Evolutionary conservation across 768 basidiomycete genomes (phyloP).

Genomic region (Lepiota brunneoincarnata): DNA sequence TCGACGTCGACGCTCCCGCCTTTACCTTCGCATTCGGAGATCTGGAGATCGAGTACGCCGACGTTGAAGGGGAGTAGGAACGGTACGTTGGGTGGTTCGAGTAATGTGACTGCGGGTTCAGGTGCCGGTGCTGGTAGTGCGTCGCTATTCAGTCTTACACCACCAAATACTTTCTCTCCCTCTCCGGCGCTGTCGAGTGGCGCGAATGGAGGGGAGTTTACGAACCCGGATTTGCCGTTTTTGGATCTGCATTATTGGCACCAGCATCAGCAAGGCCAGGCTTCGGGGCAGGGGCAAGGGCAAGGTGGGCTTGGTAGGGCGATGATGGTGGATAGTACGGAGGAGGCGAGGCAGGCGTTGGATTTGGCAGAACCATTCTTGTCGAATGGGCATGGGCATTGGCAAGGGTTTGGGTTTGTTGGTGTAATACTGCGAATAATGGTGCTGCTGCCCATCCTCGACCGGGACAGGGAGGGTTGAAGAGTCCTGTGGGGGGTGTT

Average conservation of each 20-base stretch:
- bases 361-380: slow-evolving; percentile 27
- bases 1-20: slow-evolving; percentile 10
- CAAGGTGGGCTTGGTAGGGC: slow-evolving; percentile 5
- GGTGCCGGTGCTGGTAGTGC: not conserved
- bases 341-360: slow-evolving; percentile 27
- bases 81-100: not conserved
- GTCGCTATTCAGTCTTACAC: not conserved
- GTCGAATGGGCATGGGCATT: slow-evolving; percentile 2
- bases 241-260: slow-evolving; percentile 62
- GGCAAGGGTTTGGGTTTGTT: slow-evolving; percentile 3
- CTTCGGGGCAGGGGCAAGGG: slow-evolving; percentile 1
- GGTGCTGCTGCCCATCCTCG: not conserved
- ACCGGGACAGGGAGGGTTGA: not conserved
- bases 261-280: not conserved
- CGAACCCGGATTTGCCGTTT: slow-evolving; percentile 52
- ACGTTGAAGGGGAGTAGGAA: not conserved
- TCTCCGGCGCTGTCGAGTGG: not conserved
- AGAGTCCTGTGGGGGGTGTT: slow-evolving; percentile 5
- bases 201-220: slow-evolving; percentile 1
- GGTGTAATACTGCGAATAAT: not conserved
- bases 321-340: slow-evolving; percentile 10
- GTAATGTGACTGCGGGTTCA: not conserved
- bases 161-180: not conserved
- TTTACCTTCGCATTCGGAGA: slow-evolving; percentile 9
- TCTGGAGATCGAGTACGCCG: slow-evolving; percentile 10